Evolutionary conservation across 306 rosid genomes (phyloP).

Genomic region (Lagenaria siceraria): DNA sequence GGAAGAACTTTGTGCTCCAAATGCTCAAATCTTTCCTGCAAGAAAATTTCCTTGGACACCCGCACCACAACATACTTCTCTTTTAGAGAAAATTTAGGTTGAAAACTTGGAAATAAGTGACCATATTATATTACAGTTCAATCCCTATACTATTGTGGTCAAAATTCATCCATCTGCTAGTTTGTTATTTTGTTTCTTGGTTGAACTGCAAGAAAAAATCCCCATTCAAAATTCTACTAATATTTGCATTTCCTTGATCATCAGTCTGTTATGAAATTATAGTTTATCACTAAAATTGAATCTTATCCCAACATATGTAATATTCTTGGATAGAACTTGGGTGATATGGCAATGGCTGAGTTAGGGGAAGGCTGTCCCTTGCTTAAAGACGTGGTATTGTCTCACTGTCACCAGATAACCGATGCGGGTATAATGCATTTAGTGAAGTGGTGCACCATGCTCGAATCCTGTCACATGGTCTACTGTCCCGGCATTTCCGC

Average conservation of each 20-base stretch:
- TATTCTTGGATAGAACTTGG: slow-evolving; percentile 47
- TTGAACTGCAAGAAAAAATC: background rate
- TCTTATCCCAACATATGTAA: slow-evolving; percentile 5
- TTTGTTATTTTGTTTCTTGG: background rate
- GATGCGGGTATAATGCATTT: slow-evolving; percentile 75
- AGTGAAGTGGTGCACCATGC: slow-evolving; percentile 49
- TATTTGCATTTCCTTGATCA: too few relatives aligned
- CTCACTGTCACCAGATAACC: slow-evolving; percentile 86
- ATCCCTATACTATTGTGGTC: background rate
- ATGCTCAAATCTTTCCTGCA: background rate
- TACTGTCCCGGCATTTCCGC: slow-evolving; percentile 75
- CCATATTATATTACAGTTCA: background rate
- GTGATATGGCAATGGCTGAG: slow-evolving; percentile 80
- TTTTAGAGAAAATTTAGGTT: background rate
- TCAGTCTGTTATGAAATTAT: too few relatives aligned
- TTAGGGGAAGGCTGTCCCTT: slow-evolving; percentile 77
- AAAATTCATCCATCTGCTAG: background rate
- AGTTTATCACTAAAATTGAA: background rate
- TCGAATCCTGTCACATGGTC: slow-evolving; percentile 86
- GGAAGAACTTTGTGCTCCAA: background rate
- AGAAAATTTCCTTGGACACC: background rate
- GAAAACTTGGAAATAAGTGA: background rate
- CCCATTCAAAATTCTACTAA: too few relatives aligned
- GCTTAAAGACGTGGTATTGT: slow-evolving; percentile 63
- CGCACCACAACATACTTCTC: background rate